These are phyloP conservation scores for Pleurotus citrinopileatus DNA, from an alignment of 768 basidiomycete genomes.

Conservation along the genomic window DNA sequence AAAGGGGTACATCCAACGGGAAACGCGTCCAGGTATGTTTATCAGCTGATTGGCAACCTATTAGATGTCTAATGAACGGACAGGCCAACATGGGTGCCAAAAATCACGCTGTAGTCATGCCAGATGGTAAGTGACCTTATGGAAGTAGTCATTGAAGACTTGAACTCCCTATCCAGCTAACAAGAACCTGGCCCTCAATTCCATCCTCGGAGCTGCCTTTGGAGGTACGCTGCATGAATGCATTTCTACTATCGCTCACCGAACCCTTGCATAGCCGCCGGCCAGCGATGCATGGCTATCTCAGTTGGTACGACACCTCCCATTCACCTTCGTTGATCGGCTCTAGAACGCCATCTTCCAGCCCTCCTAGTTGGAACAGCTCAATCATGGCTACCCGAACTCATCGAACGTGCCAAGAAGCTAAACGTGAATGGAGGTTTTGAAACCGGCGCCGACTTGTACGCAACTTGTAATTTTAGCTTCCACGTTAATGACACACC, in stretches of 20 bases:
- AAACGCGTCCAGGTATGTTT: constrained; percentile 76
- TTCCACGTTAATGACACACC: constrained; percentile 3
- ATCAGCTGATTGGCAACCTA: background rate
- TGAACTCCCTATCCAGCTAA: constrained; percentile 55
- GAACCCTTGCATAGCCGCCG: constrained; percentile 61
- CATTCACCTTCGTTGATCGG: background rate
- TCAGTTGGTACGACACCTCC: constrained; percentile 64
- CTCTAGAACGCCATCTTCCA: constrained; percentile 20
- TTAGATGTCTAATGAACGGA: background rate
- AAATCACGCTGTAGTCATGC: constrained; percentile 92
- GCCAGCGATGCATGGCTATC: constrained; percentile 96
- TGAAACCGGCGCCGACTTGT: constrained; percentile 83
- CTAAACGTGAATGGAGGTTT: constrained; percentile 91
- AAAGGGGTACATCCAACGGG: constrained; percentile 77
- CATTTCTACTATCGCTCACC: constrained; percentile 9
- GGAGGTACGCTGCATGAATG: constrained; percentile 50
- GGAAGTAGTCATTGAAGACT: background rate
- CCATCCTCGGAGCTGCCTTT: constrained; percentile 90
- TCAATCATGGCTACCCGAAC: constrained; percentile 80
- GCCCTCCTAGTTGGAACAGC: constrained; percentile 82
- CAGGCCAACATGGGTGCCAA: constrained; percentile 85
- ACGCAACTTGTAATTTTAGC: background rate
- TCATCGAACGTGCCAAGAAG: constrained; percentile 75
- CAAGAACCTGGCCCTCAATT: constrained; percentile 88
- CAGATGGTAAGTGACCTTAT: constrained; percentile 63